Conservation (phyloP, 2,329 filamentous ascomycete species). For the Colletotrichum camelliae region DNA sequence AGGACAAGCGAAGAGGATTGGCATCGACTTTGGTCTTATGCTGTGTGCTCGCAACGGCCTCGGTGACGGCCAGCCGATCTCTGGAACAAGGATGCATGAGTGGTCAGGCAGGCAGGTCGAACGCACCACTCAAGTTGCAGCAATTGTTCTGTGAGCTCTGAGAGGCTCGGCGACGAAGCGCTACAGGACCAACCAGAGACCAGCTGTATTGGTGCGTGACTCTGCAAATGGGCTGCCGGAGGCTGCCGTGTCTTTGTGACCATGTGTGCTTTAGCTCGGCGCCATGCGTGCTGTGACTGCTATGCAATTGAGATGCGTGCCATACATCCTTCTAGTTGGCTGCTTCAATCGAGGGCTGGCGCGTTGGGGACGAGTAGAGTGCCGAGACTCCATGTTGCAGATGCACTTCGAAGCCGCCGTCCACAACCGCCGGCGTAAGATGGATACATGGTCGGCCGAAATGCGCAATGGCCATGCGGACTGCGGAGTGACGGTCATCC, state of each 20-base stretch:
- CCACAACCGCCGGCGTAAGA: not conserved
- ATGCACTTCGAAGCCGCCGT: not conserved
- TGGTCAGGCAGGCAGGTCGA: not conserved
- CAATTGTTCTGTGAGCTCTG: not conserved
- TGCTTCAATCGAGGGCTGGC: not conserved
- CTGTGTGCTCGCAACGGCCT: not conserved
- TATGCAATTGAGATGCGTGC: not conserved
- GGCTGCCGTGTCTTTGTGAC: not conserved
- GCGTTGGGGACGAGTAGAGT: not conserved
- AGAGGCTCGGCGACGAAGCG: constrained; percentile 2
- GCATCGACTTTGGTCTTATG: not conserved
- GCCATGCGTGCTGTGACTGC: not conserved
- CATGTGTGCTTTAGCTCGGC: not conserved
- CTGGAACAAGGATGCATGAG: not conserved
- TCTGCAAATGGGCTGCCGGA: not conserved
- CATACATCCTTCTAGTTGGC: not conserved
- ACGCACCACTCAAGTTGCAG: constrained; percentile 6
- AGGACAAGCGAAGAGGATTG: not conserved
- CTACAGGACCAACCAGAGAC: not conserved
- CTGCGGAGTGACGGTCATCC: not conserved
- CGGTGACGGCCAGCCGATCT: not conserved
- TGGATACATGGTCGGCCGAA: not conserved
- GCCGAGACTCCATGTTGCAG: not conserved
- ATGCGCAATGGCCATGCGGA: not conserved
- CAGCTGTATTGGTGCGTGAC: not conserved